Evolutionary conservation across 805 yeast genomes (phyloP).

Genomic region (Starmerella geochares): DNA sequence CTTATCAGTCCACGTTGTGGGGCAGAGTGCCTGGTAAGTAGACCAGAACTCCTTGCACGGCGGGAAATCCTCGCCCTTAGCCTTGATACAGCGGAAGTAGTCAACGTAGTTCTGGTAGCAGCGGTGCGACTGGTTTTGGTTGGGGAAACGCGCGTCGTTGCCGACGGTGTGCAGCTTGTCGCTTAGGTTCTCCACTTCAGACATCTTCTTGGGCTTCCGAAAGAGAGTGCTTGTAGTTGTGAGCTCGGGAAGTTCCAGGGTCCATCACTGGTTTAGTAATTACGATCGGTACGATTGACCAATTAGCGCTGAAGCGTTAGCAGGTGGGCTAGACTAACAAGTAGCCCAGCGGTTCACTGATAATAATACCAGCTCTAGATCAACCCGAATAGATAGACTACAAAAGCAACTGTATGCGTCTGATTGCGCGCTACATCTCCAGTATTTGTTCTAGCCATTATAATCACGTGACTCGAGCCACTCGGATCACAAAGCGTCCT

Average conservation of each 20-base stretch:
- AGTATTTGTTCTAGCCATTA: neutral
- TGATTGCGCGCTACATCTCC: no score
- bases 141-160: slow-evolving; percentile 90
- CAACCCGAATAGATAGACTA: no score
- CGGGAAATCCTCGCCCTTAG: slow-evolving; percentile 96
- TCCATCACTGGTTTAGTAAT: neutral
- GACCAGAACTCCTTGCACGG: slow-evolving; percentile 93
- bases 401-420: no score
- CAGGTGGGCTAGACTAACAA: no score
- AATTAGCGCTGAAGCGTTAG: slow-evolving; percentile 5
- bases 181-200: slow-evolving; percentile 22
- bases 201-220: slow-evolving; percentile 13
- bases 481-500: neutral
- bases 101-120: slow-evolving; percentile 98
- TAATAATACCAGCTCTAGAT: no score
- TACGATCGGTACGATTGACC: slow-evolving; percentile 11
- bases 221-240: neutral
- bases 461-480: neutral
- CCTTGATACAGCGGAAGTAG: slow-evolving; percentile 92
- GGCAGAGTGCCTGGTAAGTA: slow-evolving; percentile 64
- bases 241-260: slow-evolving; percentile 1
- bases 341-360: no score
- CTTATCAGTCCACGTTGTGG: slow-evolving; percentile 33
- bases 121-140: slow-evolving; percentile 95
- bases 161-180: slow-evolving; percentile 36